phyloP scores from a whole-genome alignment of 768 basidiomycete species.

The Lentinula boryana region DNA sequence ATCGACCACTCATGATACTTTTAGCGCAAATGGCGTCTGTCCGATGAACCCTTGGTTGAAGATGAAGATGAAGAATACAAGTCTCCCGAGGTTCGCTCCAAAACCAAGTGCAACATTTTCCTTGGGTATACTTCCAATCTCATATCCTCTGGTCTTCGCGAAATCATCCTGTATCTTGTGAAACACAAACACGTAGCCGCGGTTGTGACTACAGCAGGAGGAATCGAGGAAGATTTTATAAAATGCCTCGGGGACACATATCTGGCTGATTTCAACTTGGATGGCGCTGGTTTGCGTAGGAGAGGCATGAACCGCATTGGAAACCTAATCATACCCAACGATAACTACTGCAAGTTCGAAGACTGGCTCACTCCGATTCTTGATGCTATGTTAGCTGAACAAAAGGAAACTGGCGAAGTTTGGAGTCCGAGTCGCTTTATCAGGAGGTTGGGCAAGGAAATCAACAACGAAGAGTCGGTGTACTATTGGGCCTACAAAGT shows the following conservation, averaged over 20 bases:
- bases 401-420: slow-evolving; percentile 56
- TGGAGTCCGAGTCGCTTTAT: slow-evolving; percentile 98
- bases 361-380: slow-evolving; percentile 98
- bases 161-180: slow-evolving; percentile 86
- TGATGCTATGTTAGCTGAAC: slow-evolving; percentile 85
- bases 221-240: slow-evolving; percentile 98
- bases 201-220: slow-evolving; percentile 95
- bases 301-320: slow-evolving; percentile 97
- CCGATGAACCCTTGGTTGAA: slow-evolving; percentile 69
- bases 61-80: slow-evolving; percentile 67
- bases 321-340: slow-evolving; percentile 93
- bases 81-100: slow-evolving; percentile 53
- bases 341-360: slow-evolving; percentile 99
- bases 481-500: slow-evolving; percentile 99
- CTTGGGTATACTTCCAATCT: slow-evolving; percentile 98
- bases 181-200: slow-evolving; percentile 87
- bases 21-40: slow-evolving; percentile 85
- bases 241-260: slow-evolving; percentile 98
- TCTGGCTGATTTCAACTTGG: slow-evolving; percentile 86
- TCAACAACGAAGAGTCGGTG: slow-evolving; percentile 93
- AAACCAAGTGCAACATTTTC: slow-evolving; percentile 82
- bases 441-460: slow-evolving; percentile 90
- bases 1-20: background rate
- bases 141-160: slow-evolving; percentile 94
- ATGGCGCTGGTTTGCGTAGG: slow-evolving; percentile 81